Percentiles rank a stretch among this genome's conserved stretches.
Conservation (phyloP, 2,329 filamentous ascomycete genomes). For the Emmonsia crescens region DNA sequence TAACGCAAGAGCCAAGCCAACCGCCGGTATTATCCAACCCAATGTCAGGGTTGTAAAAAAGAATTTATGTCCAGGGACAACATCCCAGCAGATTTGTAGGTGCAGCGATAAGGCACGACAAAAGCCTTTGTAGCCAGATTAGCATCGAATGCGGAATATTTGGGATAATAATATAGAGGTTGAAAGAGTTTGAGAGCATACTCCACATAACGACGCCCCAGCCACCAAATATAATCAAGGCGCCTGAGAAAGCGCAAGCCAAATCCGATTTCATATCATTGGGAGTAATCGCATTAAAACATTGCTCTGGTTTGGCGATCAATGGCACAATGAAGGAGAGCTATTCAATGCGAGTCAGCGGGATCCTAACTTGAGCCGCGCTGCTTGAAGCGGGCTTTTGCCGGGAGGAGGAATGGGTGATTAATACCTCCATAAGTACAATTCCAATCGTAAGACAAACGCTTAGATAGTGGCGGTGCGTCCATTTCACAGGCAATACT, state of each 20-base stretch:
- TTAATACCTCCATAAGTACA: constrained; percentile 65
- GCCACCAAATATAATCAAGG: constrained; percentile 76
- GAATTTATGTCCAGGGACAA: constrained; percentile 76
- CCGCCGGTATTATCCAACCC: constrained; percentile 73
- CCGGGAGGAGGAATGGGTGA: not conserved
- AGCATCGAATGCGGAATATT: not conserved
- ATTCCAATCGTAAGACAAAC: constrained; percentile 71
- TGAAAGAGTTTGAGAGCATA: constrained; percentile 23
- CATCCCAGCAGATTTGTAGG: constrained; percentile 95
- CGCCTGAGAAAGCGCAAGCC: constrained; percentile 78
- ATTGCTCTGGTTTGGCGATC: constrained; percentile 66
- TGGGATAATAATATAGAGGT: not conserved
- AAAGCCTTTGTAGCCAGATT: constrained; percentile 46
- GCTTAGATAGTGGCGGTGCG: constrained; percentile 84
- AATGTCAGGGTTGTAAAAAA: constrained; percentile 72
- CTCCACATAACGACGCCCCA: constrained; percentile 77
- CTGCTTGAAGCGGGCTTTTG: not conserved
- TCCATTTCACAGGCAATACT: constrained; percentile 74
- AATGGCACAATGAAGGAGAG: constrained; percentile 86
- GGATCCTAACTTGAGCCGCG: not conserved
- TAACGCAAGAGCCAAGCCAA: constrained; percentile 66
- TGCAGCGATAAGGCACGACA: constrained; percentile 83
- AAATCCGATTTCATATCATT: constrained; percentile 77
- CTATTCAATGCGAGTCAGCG: constrained; percentile 36
- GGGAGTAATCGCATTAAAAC: constrained; percentile 81